Evolutionary conservation across 2,329 filamentous ascomycete species (phyloP).

Genomic region (Torrubiella hemipterigena): DNA sequence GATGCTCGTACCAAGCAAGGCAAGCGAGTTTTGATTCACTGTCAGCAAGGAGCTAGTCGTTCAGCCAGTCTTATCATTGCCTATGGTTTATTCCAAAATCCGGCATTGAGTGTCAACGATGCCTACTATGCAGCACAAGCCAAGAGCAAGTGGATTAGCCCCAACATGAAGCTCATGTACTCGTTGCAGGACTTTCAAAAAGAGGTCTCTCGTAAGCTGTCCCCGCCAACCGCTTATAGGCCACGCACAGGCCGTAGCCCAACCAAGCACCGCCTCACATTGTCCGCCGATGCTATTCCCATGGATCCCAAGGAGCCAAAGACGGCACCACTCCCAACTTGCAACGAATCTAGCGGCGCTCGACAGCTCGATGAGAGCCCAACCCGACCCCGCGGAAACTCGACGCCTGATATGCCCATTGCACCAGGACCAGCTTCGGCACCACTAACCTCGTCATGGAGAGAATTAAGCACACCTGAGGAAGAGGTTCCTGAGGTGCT

Average conservation of each 20-base stretch:
- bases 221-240: constrained; percentile 31
- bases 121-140: constrained; percentile 71
- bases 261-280: constrained; percentile 46
- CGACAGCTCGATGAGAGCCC: constrained; percentile 26
- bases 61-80: constrained; percentile 80
- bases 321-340: constrained; percentile 47
- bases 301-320: constrained; percentile 41
- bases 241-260: constrained; percentile 40
- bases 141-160: constrained; percentile 78
- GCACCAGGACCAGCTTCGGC: constrained; percentile 56
- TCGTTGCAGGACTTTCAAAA: constrained; percentile 74
- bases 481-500: not conserved
- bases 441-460: constrained; percentile 51
- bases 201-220: constrained; percentile 40
- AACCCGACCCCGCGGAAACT: constrained; percentile 38
- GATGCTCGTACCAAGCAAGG: constrained; percentile 59
- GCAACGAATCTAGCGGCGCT: constrained; percentile 32
- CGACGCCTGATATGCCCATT: constrained; percentile 37
- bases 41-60: constrained; percentile 75
- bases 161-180: constrained; percentile 88
- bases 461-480: constrained; percentile 19
- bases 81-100: constrained; percentile 71
- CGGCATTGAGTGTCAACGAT: constrained; percentile 66
- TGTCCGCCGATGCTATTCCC: constrained; percentile 47
- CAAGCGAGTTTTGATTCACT: constrained; percentile 73